Percentiles rank a stretch among this genome's conserved stretches.
Conservation (phyloP, 2,329 filamentous ascomycete genomes). For the Hypoxylon rubiginosum region DNA sequence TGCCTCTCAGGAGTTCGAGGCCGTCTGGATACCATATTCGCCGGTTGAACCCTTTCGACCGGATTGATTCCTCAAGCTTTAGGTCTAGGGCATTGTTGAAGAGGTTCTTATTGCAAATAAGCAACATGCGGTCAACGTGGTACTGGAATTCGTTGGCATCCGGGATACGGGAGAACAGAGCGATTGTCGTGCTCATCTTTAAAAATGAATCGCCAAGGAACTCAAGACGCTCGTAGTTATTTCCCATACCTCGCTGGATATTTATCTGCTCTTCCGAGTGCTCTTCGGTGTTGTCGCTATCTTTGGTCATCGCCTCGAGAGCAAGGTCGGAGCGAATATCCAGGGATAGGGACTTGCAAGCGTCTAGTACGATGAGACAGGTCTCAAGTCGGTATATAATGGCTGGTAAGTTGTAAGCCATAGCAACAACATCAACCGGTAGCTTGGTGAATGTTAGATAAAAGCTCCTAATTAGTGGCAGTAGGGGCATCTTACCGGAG, state of each 20-base stretch:
- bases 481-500: slow-evolving; percentile 69
- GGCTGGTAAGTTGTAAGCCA: slow-evolving; percentile 82
- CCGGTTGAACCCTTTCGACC: slow-evolving; percentile 84
- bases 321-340: slow-evolving; percentile 76
- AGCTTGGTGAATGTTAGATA: slow-evolving; percentile 64
- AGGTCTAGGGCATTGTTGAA: slow-evolving; percentile 80
- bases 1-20: slow-evolving; percentile 79
- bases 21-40: slow-evolving; percentile 91
- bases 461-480: not conserved
- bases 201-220: slow-evolving; percentile 94
- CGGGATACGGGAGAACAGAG: slow-evolving; percentile 82
- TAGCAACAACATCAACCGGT: slow-evolving; percentile 75
- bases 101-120: slow-evolving; percentile 92
- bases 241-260: slow-evolving; percentile 87
- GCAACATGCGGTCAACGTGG: slow-evolving; percentile 89
- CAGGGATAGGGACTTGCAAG: slow-evolving; percentile 74
- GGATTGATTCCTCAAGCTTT: slow-evolving; percentile 79
- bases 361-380: slow-evolving; percentile 83
- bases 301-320: slow-evolving; percentile 92
- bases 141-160: slow-evolving; percentile 86
- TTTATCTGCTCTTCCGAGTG: slow-evolving; percentile 76
- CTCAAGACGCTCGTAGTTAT: slow-evolving; percentile 94
- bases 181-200: slow-evolving; percentile 95
- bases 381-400: slow-evolving; percentile 88
- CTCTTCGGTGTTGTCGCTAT: slow-evolving; percentile 86